Percentiles rank a stretch among this genome's conserved stretches.
Evolutionary conservation across 352 stramenopile species (phyloP).

Genomic region (Peronospora farinosa): DNA sequence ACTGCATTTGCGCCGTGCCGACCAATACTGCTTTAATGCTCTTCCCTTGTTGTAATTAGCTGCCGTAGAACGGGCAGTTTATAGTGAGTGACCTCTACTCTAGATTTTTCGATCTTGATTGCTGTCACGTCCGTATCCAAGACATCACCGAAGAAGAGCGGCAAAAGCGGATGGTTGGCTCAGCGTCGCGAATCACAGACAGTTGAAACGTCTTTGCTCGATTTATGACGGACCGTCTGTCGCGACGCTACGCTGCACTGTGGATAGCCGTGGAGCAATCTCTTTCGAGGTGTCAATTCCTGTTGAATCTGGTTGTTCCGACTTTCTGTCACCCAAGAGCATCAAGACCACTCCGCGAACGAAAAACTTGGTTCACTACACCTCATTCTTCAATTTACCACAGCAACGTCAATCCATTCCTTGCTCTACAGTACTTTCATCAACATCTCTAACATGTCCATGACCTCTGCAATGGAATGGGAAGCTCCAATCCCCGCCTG

Average conservation of each 20-base stretch:
- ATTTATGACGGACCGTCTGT: conserved; percentile 4
- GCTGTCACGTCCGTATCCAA: conserved; percentile 13
- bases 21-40: background rate
- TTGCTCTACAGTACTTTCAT: conserved; percentile 12
- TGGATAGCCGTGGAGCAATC: conserved; percentile 16
- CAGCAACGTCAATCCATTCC: conserved; percentile 12
- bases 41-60: background rate
- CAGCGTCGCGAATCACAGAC: conserved; percentile 15
- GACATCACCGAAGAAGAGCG: conserved; percentile 13
- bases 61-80: conserved; percentile 6
- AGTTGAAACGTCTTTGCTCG: background rate
- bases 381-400: conserved; percentile 27
- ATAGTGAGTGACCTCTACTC: conserved; percentile 7
- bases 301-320: conserved; percentile 13
- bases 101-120: conserved; percentile 20
- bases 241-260: conserved; percentile 13
- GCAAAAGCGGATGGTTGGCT: conserved; percentile 10
- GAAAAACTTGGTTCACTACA: conserved; percentile 6
- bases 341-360: conserved; percentile 13
- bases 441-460: conserved; percentile 4
- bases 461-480: conserved; percentile 15
- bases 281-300: conserved; percentile 7
- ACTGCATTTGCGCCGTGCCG: background rate
- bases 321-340: conserved; percentile 2
- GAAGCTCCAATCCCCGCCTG: conserved; percentile 22